Conservation (phyloP, 2,329 filamentous ascomycete species). For the Fusarium fujikuroi region DNA sequence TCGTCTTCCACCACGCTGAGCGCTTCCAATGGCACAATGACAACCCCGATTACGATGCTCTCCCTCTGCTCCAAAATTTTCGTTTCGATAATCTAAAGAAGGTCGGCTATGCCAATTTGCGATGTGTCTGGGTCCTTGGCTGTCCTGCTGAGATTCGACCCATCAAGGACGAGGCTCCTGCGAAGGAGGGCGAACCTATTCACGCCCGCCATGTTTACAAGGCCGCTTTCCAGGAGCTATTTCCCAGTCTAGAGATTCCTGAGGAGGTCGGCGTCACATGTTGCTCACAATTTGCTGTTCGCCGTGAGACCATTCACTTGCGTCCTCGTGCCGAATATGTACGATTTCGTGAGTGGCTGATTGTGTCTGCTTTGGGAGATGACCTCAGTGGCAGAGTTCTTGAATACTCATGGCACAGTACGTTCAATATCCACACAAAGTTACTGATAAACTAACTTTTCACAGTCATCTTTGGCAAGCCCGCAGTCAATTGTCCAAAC, state of each 20-base stretch:
- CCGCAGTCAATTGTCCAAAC: conserved; percentile 68
- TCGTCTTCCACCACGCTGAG: conserved; percentile 61
- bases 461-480: conserved; percentile 67
- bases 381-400: conserved; percentile 67
- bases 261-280: conserved; percentile 66
- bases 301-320: conserved; percentile 60
- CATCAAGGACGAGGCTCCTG: conserved; percentile 49
- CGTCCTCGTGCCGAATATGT: conserved; percentile 65
- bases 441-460: conserved; percentile 19
- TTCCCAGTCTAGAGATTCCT: conserved; percentile 57
- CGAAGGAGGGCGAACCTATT: conserved; percentile 46
- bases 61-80: conserved; percentile 60
- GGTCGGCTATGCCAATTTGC: conserved; percentile 69
- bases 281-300: conserved; percentile 73
- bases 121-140: conserved; percentile 68
- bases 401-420: conserved; percentile 74
- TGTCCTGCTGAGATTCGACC: conserved; percentile 62
- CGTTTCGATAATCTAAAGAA: conserved; percentile 61
- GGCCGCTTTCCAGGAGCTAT: conserved; percentile 55
- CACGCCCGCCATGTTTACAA: conserved; percentile 57
- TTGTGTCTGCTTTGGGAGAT: conserved; percentile 65
- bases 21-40: conserved; percentile 66
- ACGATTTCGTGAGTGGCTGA: conserved; percentile 67
- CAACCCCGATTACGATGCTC: conserved; percentile 64
- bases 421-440: conserved; percentile 45